Conservation (phyloP, 345 rosid species). For the Pistacia vera region DNA sequence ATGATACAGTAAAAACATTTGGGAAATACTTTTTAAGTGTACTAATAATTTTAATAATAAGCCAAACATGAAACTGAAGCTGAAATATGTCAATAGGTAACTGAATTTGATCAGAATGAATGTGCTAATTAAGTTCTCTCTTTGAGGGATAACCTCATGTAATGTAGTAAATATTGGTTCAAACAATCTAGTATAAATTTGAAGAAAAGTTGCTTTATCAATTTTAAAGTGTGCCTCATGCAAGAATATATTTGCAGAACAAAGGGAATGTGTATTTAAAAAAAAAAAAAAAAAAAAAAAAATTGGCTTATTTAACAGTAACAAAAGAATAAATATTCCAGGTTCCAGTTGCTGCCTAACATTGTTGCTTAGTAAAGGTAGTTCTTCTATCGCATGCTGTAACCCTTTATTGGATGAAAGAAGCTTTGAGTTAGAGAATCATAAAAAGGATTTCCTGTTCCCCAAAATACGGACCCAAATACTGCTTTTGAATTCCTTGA, state of each 20-base stretch:
- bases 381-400: neutral
- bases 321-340: neutral
- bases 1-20: neutral
- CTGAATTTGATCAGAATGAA: neutral
- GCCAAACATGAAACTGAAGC: neutral
- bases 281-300: no score
- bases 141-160: neutral
- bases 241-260: no score
- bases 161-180: no score
- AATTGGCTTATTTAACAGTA: neutral
- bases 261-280: no score
- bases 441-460: neutral
- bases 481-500: neutral
- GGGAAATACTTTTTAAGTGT: neutral
- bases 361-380: neutral
- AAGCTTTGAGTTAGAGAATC: neutral
- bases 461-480: neutral
- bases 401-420: neutral
- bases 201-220: no score
- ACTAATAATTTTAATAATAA: neutral
- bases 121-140: neutral
- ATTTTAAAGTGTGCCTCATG: no score
- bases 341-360: neutral
- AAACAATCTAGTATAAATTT: no score
- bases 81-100: neutral